Evolutionary conservation across 441 rosid genomes (phyloP).

Genomic region (Monsonia emarginata): DNA sequence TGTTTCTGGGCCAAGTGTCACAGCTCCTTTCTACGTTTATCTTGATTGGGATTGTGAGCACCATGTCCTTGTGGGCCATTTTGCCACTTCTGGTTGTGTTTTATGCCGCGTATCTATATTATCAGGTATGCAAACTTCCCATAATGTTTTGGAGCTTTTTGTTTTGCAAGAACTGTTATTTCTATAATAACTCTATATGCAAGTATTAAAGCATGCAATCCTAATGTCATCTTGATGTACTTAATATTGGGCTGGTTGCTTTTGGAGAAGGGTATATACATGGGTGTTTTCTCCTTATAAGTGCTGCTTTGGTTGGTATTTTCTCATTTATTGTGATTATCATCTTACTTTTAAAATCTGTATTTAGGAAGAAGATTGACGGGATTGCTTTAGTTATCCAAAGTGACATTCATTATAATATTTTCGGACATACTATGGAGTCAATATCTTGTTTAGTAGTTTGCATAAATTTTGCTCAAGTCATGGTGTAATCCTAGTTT

Average conservation of each 20-base stretch:
- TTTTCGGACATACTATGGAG: not conserved
- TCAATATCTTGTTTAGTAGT: too few species aligned
- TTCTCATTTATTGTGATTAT: not conserved
- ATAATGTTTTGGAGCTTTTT: not conserved
- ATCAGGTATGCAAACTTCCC: slow-evolving; percentile 55
- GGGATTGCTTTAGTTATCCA: slow-evolving; percentile 1
- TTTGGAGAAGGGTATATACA: not conserved
- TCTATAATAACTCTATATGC: not conserved
- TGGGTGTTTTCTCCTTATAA: not conserved
- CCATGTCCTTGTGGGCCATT: slow-evolving; percentile 96
- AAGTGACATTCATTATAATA: not conserved
- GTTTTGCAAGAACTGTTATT: not conserved
- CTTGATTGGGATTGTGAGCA: slow-evolving; percentile 90
- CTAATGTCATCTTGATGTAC: not conserved
- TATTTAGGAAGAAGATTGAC: not conserved
- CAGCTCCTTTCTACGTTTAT: slow-evolving; percentile 90
- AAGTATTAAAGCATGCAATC: slow-evolving; percentile 4
- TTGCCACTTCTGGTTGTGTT: slow-evolving; percentile 89
- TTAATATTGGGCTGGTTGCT: not conserved
- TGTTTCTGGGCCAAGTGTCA: slow-evolving; percentile 73
- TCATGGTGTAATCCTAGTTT: not conserved
- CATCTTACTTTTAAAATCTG: not conserved
- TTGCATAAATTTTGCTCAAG: too few species aligned
- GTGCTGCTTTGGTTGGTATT: not conserved
- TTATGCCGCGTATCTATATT: slow-evolving; percentile 85